These are phyloP conservation scores for Paraphysoderma sedebokerense DNA, from an alignment of 371 early-diverging fungal genomes.

Conservation along the genomic window DNA sequence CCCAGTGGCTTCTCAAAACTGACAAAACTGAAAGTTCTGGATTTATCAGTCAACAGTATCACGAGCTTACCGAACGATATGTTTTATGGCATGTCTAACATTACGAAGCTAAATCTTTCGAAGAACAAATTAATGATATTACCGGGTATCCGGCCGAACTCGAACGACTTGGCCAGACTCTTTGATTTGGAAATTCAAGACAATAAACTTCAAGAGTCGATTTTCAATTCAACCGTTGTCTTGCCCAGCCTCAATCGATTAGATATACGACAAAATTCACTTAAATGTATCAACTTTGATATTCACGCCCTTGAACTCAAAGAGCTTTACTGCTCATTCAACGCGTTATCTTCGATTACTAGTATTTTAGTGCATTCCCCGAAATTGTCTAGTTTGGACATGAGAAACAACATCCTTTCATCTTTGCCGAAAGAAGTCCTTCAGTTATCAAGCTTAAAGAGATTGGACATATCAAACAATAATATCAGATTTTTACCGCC, in stretches of 20 bases:
- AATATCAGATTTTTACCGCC: background rate
- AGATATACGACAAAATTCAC: background rate
- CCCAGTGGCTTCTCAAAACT: conserved; percentile 26
- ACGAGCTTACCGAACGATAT: conserved; percentile 24
- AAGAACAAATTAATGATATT: conserved; percentile 30
- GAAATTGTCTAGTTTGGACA: background rate
- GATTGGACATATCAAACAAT: conserved; percentile 23
- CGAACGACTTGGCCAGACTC: conserved; percentile 18
- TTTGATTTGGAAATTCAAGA: background rate
- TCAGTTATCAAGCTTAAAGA: conserved; percentile 19
- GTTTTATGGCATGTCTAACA: conserved; percentile 4
- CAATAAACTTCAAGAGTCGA: background rate
- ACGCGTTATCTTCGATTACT: conserved; percentile 6
- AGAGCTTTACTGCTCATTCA: background rate
- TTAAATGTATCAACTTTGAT: background rate
- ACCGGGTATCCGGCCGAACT: conserved; percentile 15
- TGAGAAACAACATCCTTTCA: conserved; percentile 1
- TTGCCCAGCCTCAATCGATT: background rate
- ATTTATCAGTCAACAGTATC: background rate
- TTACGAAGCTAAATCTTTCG: conserved; percentile 35
- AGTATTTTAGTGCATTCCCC: background rate
- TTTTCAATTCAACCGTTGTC: background rate
- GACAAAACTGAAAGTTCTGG: conserved; percentile 3
- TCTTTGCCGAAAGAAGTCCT: background rate
- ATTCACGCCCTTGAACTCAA: background rate